Base-by-base conservation (phyloP, 371 early-diverging fungal species). In the Lichtheimia ornata region DNA sequence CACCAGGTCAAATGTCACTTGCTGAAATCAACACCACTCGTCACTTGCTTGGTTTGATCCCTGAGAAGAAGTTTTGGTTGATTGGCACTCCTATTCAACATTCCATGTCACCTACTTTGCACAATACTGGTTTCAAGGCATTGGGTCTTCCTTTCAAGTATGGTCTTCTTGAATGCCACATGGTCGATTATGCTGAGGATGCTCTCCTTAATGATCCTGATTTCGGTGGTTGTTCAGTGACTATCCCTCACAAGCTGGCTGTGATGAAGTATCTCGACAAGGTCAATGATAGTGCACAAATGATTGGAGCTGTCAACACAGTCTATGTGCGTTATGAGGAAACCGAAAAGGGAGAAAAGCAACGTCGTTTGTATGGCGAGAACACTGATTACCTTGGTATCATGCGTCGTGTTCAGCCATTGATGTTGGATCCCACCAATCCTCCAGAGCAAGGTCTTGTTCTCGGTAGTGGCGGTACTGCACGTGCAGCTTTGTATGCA, bases 341-440 rank as follows among this genome's bases (percentile, higher is more conserved):
- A n/a, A 58, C 58, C 18, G 66, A 74, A 14, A 61, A 76, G 45
- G 75, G 75, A 18, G 75, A 70, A 20, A 63, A 66, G 58, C 73
- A 79, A 43, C 79, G 84, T 15, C 64, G 63, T 18, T 72, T 95
- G 4, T 62, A 86, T 30, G 98, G 97, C 18, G 94, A 95, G 59
- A 97, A 97, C 73, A 98, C 97, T 5, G 98, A 98, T 68, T 97
- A 92, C 81, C 67, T 94, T 4, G 97, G 97, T 35, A 96, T 97
- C 63, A 77, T 81, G 57, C 76, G 79, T 41, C 80, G 84, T 53
- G 79, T 95, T 27, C 79, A 83, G 59, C 74, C 79, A 4, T 54
- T 79, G 50, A 83, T 84, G 72, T 61, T 76, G 47, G 75, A 78
- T 62, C 65, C 74, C 42, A 63, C 50, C 57, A 67, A 64, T 30